phyloP scores from a whole-genome alignment of 257 asterid species.

The Buddleja alternifolia region DNA sequence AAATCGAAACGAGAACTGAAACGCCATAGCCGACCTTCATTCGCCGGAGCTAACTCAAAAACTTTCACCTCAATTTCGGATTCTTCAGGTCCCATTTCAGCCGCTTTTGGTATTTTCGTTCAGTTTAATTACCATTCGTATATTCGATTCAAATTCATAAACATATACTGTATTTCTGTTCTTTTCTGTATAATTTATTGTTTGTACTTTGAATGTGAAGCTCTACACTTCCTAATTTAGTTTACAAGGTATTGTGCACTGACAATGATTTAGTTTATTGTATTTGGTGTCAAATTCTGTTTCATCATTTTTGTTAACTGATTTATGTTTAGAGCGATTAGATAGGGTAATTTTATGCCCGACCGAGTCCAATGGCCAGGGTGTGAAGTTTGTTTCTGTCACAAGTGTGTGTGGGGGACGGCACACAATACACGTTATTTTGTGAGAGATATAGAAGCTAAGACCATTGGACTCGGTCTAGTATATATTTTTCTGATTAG shows the following conservation, averaged over 20 bases:
- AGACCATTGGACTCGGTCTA: too few relatives aligned
- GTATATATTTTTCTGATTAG: too few relatives aligned
- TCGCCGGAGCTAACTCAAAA: slow-evolving; percentile 38
- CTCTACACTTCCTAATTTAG: not conserved
- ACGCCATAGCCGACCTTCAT: slow-evolving; percentile 25
- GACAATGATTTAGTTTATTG: slow-evolving; percentile 13
- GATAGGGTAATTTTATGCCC: too few relatives aligned
- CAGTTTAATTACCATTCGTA: slow-evolving; percentile 16
- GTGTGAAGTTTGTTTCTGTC: too few relatives aligned
- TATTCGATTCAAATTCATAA: slow-evolving; percentile 19
- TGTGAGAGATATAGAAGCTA: too few relatives aligned
- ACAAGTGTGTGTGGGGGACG: too few relatives aligned
- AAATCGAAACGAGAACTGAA: slow-evolving; percentile 18
- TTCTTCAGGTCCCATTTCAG: slow-evolving; percentile 21
- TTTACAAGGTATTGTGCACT: not conserved
- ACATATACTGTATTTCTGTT: not conserved
- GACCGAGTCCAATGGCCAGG: too few relatives aligned
- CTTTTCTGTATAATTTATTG: not conserved
- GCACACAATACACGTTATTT: too few relatives aligned
- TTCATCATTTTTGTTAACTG: not conserved
- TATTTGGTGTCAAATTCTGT: slow-evolving; percentile 14
- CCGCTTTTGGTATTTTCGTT: slow-evolving; percentile 22
- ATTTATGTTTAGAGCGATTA: slow-evolving; percentile 9
- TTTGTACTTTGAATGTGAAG: slow-evolving; percentile 9
- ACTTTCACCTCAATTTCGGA: slow-evolving; percentile 29